Percentiles rank a stretch among this genome's conserved stretches.
phyloP scores from a whole-genome alignment of 225 moss, liverwort and hornwort genomes.

The Thuidium tamariscinum region DNA sequence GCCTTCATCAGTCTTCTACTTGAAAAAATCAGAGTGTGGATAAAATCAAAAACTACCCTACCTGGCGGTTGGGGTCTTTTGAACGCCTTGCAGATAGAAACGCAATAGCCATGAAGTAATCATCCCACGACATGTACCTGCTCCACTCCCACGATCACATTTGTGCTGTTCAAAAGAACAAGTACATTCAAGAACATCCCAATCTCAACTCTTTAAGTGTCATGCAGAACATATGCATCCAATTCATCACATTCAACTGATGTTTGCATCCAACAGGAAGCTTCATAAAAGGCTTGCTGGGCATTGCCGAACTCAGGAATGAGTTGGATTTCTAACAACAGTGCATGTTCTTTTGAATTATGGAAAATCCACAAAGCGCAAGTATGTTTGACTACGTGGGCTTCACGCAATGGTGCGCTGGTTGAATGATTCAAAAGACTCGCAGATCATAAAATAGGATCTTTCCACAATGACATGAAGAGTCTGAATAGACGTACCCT shows the following conservation, averaged over 20 bases:
- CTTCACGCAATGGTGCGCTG: background rate
- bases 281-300: background rate
- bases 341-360: background rate
- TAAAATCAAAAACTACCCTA: background rate
- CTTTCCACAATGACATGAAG: background rate
- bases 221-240: background rate
- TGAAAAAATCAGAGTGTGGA: background rate
- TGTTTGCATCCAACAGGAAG: background rate
- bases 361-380: background rate
- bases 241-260: background rate
- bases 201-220: background rate
- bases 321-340: background rate
- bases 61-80: slow-evolving; percentile 87
- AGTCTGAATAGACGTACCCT: slow-evolving; percentile 24
- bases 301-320: background rate
- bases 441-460: background rate
- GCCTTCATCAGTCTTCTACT: background rate
- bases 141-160: background rate
- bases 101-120: slow-evolving; percentile 92
- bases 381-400: background rate
- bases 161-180: background rate
- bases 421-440: background rate
- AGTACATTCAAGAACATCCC: background rate
- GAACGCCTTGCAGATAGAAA: slow-evolving; percentile 77
- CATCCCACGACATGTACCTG: slow-evolving; percentile 95